Evolutionary conservation across 2,329 filamentous ascomycete species (phyloP).

Genomic region (Verticillium nonalfalfae): DNA sequence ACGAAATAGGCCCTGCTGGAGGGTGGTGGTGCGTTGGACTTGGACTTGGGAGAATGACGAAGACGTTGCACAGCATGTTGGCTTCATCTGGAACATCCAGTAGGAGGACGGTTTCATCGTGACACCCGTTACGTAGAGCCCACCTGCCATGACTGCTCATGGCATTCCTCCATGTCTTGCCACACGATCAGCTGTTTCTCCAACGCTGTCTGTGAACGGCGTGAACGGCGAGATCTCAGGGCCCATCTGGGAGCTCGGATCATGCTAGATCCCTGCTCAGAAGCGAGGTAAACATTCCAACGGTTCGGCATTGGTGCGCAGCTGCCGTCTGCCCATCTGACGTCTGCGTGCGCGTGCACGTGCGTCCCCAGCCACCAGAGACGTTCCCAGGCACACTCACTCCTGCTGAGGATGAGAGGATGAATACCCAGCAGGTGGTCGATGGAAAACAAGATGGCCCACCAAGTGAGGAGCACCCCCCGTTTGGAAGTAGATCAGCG

Average conservation of each 20-base stretch:
- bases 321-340: neutral
- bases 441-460: too few species aligned
- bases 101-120: neutral
- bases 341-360: neutral
- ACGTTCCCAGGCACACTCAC: too few species aligned
- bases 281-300: neutral
- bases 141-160: neutral
- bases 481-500: too few species aligned
- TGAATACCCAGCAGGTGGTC: too few species aligned
- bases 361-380: too few species aligned
- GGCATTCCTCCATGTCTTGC: neutral
- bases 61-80: neutral
- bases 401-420: too few species aligned
- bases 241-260: neutral
- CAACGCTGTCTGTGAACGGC: neutral
- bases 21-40: too few species aligned
- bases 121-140: neutral
- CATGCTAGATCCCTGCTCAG: neutral
- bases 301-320: neutral
- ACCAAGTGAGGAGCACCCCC: too few species aligned
- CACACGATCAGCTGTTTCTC: neutral
- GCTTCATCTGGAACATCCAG: neutral
- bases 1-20: too few species aligned
- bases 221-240: neutral
- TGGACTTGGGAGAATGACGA: neutral